Percentiles rank a stretch among this genome's conserved stretches.
Evolutionary conservation across 495 filamentous ascomycete species (phyloP).

Genomic region (Talaromyces trachyspermus): DNA sequence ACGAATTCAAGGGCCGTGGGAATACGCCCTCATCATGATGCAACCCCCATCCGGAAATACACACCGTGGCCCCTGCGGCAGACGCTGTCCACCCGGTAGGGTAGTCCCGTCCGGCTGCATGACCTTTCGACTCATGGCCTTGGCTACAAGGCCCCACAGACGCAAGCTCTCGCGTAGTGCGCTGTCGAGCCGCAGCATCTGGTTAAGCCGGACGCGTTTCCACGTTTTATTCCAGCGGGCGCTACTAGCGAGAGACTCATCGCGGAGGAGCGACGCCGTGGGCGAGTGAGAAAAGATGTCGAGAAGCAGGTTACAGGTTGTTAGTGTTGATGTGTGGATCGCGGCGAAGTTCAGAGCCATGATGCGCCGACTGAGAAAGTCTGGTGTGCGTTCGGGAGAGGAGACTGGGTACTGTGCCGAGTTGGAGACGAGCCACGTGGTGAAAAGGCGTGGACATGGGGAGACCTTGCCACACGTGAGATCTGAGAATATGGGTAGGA

Average conservation of each 20-base stretch:
- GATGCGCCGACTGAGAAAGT: conserved; percentile 15
- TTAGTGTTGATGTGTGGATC: conserved; percentile 41
- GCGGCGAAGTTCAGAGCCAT: conserved; percentile 39
- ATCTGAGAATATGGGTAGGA: conserved; percentile 10
- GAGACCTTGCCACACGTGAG: conserved; percentile 11
- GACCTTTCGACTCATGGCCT: conserved; percentile 21
- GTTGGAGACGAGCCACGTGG: not conserved
- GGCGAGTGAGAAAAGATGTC: conserved; percentile 27
- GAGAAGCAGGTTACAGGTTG: conserved; percentile 30
- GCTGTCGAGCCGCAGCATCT: conserved; percentile 18
- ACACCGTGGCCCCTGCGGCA: not conserved
- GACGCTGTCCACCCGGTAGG: not conserved
- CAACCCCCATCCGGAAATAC: not conserved
- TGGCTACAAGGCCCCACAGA: conserved; percentile 18
- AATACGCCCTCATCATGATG: not conserved
- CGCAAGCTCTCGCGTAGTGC: conserved; percentile 28
- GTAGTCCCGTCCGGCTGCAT: not conserved
- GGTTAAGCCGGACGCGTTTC: conserved; percentile 34
- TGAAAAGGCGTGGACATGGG: conserved; percentile 9
- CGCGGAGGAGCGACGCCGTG: conserved; percentile 18
- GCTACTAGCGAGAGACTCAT: conserved; percentile 23
- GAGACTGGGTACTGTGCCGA: not conserved
- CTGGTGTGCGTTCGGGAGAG: not conserved
- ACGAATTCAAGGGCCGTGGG: not conserved
- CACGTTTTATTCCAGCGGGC: conserved; percentile 22